Conservation (phyloP, 495 filamentous ascomycete species). For the Chaetomium fimeti region DNA sequence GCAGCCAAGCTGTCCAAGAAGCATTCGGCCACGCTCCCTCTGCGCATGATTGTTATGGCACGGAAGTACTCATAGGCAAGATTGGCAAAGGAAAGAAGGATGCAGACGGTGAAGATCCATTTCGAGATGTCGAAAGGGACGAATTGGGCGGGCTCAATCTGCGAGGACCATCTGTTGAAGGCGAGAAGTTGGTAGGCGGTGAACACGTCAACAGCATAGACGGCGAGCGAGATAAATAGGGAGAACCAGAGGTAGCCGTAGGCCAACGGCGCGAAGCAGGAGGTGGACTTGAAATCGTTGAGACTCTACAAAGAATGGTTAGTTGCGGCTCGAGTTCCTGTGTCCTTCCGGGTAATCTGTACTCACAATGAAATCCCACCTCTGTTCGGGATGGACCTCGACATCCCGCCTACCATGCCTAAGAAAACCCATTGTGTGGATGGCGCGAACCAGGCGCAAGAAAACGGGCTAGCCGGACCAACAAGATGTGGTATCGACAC, state of each 20-base stretch:
- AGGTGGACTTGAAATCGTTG: constrained; percentile 79
- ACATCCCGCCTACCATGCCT: constrained; percentile 66
- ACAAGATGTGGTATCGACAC: constrained; percentile 35
- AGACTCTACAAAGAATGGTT: constrained; percentile 62
- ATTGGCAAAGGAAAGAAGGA: constrained; percentile 80
- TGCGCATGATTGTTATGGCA: constrained; percentile 73
- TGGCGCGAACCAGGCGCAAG: constrained; percentile 23
- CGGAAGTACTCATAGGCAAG: constrained; percentile 72
- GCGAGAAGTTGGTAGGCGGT: constrained; percentile 86
- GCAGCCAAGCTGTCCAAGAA: constrained; percentile 87
- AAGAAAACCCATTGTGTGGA: constrained; percentile 67
- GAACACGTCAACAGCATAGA: constrained; percentile 88
- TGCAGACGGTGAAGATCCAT: constrained; percentile 89
- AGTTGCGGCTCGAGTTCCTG: constrained; percentile 10
- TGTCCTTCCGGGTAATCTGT: not conserved
- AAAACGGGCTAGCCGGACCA: constrained; percentile 22
- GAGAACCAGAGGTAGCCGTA: constrained; percentile 83
- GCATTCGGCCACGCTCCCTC: constrained; percentile 82
- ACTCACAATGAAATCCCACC: constrained; percentile 92
- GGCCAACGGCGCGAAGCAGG: constrained; percentile 71
- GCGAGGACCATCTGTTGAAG: constrained; percentile 68
- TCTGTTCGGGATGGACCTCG: constrained; percentile 72
- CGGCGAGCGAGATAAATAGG: constrained; percentile 72
- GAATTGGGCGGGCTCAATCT: constrained; percentile 42
- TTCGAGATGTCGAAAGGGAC: constrained; percentile 67